Base-by-base conservation (phyloP, 805 yeast genomes). In the Cyberlindnera meyerae region DNA sequence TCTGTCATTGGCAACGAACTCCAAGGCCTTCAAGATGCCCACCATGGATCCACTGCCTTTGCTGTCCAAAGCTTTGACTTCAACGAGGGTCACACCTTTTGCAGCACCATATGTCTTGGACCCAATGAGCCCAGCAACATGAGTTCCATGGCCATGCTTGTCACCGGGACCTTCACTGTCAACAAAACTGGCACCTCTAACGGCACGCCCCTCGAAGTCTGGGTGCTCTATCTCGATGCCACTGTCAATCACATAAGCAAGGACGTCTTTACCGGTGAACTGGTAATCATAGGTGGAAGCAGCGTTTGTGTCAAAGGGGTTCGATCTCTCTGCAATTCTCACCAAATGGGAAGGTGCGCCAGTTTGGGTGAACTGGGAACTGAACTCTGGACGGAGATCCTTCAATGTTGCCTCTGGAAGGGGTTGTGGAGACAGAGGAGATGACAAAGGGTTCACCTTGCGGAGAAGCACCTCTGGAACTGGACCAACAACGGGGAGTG, bases 61-160 rank as follows among this genome's bases (percentile, higher is more conserved):
- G 3, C 58, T 57, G 45, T 77, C 76, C 33, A 87, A 63, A 1
- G 84, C 88, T 52, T 87, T 88, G 12, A 89, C 77, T 13, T 2
- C 95, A 8, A 83, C 66, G 9, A 88, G 51, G 8, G 67, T 66
- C n/a, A 73, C 75, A 24, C 73, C 61, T 55, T 89, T 88, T 17
- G 95, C 86, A 3, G 84, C 89, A 6, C 97, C 97, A 62, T 66
- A 88, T 2, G 79, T 75, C 36, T 63, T 68, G 4, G 96, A 84
- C 0, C 89, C 96, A 36, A 86, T 72, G 9, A 86, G 65, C 3
- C 96, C 96, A 0, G 96, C 95, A 31, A 89, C 95, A 59, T 88
- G 96, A 1, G 96, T 87, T 0, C 96, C 97, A 58, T 88, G 97
- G 0, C 96, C 96, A 47, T 79, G 77, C 7, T 61, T 58, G 55